Percentiles rank a stretch among this genome's conserved stretches.
Evolutionary conservation across 495 filamentous ascomycete genomes (phyloP).

Genomic region (Filosporella fistucella): DNA sequence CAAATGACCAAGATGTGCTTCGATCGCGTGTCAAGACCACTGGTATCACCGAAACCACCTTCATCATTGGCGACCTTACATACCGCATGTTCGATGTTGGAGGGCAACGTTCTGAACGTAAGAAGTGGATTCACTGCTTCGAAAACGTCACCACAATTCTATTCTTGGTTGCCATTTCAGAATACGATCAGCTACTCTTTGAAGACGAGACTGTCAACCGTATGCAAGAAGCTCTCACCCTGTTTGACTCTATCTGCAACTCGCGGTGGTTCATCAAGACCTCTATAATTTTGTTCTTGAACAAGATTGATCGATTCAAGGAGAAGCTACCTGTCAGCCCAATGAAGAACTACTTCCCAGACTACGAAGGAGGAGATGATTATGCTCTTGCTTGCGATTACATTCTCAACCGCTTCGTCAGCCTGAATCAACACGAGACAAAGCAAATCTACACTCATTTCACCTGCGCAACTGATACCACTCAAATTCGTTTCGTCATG

Average conservation of each 20-base stretch:
- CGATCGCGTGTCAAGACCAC: conserved; percentile 98
- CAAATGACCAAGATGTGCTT: conserved; percentile 96
- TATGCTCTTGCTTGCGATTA: conserved; percentile 94
- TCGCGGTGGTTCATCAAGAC: conserved; percentile 99
- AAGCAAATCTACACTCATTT: conserved; percentile 99
- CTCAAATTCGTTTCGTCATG: conserved; percentile 99
- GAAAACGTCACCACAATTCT: conserved; percentile 99
- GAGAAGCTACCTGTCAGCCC: conserved; percentile 99
- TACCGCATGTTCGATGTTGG: conserved; percentile 99
- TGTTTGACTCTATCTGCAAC: conserved; percentile 99
- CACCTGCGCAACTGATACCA: conserved; percentile 97
- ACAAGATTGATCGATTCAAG: conserved; percentile 99
- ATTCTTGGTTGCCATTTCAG: conserved; percentile 97
- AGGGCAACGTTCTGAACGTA: conserved; percentile 96
- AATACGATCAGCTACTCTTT: conserved; percentile 97
- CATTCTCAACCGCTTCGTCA: conserved; percentile 95
- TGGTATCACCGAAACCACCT: conserved; percentile 98
- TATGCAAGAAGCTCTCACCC: conserved; percentile 97
- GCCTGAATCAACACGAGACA: conserved; percentile 95
- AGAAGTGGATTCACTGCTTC: conserved; percentile 99
- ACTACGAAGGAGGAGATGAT: conserved; percentile 94
- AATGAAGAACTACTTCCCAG: conserved; percentile 99
- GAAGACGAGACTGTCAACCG: conserved; percentile 95
- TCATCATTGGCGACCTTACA: conserved; percentile 95
- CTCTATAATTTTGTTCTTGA: conserved; percentile 97